A percentile compares a stretch with the other conserved stretches of the same genome.
phyloP scores from a whole-genome alignment of 371 early-diverging fungal species.

The Lichtheimia ornata region DNA sequence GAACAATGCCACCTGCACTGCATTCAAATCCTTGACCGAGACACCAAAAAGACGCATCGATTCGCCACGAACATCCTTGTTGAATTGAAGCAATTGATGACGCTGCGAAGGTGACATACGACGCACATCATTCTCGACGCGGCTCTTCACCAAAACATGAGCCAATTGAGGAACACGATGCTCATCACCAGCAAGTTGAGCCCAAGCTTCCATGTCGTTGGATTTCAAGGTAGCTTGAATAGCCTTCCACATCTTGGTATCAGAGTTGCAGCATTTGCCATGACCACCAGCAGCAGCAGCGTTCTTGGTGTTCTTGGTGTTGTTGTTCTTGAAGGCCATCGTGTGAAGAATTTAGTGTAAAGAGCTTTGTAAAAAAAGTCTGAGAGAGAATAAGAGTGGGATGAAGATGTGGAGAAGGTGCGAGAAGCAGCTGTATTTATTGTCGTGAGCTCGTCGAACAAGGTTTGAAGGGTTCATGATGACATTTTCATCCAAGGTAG shows the following conservation, averaged over 20 bases:
- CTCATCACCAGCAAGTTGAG: conserved; percentile 9
- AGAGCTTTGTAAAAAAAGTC: not conserved
- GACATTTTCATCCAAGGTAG: conserved; percentile 1
- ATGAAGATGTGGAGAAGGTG: conserved; percentile 3
- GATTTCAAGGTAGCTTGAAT: conserved; percentile 15
- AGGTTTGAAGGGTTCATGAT: conserved; percentile 1
- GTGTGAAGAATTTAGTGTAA: too few relatives aligned
- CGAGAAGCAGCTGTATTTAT: conserved; percentile 15
- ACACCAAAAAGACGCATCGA: conserved; percentile 16
- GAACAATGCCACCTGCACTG: conserved; percentile 23
- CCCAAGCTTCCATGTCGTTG: conserved; percentile 16
- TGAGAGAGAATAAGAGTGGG: not conserved
- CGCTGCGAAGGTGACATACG: conserved; percentile 21
- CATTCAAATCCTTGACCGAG: conserved; percentile 21
- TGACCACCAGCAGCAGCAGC: conserved; percentile 7
- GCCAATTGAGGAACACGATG: conserved; percentile 10
- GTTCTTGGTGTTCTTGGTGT: too few relatives aligned
- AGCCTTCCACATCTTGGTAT: conserved; percentile 21
- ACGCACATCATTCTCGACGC: conserved; percentile 20
- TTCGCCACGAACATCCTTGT: conserved; percentile 8
- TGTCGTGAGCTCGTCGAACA: conserved; percentile 6
- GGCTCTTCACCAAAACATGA: conserved; percentile 11
- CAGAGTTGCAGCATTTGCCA: conserved; percentile 20
- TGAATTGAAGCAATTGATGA: conserved; percentile 22
- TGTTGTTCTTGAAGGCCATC: too few relatives aligned